Base-by-base conservation (phyloP, 495 filamentous ascomycete species). In the Penicillium lividum region DNA sequence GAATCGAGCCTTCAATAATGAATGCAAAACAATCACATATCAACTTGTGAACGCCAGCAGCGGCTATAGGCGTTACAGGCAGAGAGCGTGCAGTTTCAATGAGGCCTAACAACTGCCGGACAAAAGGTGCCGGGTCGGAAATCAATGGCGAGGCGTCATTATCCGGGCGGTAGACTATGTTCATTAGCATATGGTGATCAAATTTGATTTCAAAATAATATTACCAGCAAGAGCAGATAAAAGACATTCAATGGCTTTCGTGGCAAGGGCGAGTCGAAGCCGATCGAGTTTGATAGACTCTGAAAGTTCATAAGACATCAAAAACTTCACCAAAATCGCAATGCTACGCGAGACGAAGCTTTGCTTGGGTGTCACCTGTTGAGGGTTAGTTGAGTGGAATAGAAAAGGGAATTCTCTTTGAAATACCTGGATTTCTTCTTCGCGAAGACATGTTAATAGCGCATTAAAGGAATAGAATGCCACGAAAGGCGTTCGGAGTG, bases 401-500 rank as follows among this genome's bases (percentile, higher is more conserved):
- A 22, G 22, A 22, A 22, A 22, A 22, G 1, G 1, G 22, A 22
- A 22, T 22, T 22, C 22, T 22, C 1, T 22, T 22, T 22, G 22
- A 22, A 22, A 22, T 22, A 22, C 22, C 51, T 54, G 16, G 7
- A 72, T 40, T 34, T 67, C 63, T 65, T 80, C 73, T 34, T 77
- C 78, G 28, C 76, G 70, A 50, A 85, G 76, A 68, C 70, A 83
- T 29, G 58, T 70, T 48, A 74, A 77, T 30, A 95, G 74, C 8
- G 86, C 82, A 64, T 88, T 80, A 0, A 91, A 69, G 9, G 86
- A 89, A 72, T 95, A 95, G 5, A 93, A 71, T 4, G 84, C 84
- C 54, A 87, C 88, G 70, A 85, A 93, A 5, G 90, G 89, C 45
- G 86, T 85, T 11, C 82, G 78, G 9, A 83, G 73, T 4, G 89